Base-by-base conservation (phyloP, 2,329 filamentous ascomycete species). In the Penicillium capsulatum region DNA sequence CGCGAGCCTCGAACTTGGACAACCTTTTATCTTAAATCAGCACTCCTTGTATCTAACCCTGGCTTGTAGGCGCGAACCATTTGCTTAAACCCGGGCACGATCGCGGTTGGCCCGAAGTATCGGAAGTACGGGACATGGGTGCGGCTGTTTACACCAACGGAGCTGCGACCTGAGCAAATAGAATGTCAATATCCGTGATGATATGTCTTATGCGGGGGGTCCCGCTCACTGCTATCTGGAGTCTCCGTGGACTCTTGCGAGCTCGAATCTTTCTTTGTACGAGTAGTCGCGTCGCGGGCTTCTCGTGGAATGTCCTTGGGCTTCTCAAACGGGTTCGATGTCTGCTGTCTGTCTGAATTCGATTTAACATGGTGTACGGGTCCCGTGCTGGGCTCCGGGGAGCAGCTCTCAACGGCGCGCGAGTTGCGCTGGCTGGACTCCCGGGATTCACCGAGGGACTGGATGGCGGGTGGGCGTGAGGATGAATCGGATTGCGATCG, bases 41-140 rank as follows among this genome's bases (percentile, higher is more conserved):
- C 31, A 39, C 10, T 20, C 22, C n/a, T 6, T 17, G 3, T 2
- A 4, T 2, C 14, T 8, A 7, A 4, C 9, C 6, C 3, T 28
- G 6, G 10, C 31, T 6, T n/a, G 22, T n/a, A 20, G 13, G 22
- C 31, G 32, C 53, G 14, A 17, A 94, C 86, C 86, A 94, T 94
- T 63, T 94, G 87, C 65, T 94, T 94, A 68, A 89, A 94, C 15
- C 88, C 88, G 1, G 88, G 88, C 36, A 92, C 86, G 57, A 94
- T 94, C 47, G 88, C 89, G 1, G 89, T 94, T 0, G 87, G 86
- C 0, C 88, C 89, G 59, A 94, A 92, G 64, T 92, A 94, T 44
- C 89, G 76, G 55, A 94, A 94, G 61, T 92, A 95, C 0, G 88
- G 88, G 48, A 94, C 86, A 38, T 68, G 64, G 7, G 64, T 67